These are phyloP conservation scores for Delonix regia DNA, from an alignment of 306 rosid genomes.

Conservation along the genomic window DNA sequence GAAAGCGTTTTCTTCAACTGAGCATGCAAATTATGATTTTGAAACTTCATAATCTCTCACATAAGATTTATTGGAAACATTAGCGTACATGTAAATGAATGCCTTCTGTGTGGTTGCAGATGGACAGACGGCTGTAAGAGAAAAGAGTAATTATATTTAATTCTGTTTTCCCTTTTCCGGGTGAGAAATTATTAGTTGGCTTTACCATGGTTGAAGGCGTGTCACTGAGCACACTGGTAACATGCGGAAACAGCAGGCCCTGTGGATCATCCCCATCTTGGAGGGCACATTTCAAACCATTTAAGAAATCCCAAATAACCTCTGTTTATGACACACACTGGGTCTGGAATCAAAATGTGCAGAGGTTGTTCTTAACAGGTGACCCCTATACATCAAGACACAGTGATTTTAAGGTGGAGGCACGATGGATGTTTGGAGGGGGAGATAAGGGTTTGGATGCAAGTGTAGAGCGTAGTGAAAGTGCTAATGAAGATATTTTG, in stretches of 20 bases:
- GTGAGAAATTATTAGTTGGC: slow-evolving; percentile 17
- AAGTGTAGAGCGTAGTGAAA: slow-evolving; percentile 79
- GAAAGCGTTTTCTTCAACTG: not conserved
- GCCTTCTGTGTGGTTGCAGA: slow-evolving; percentile 10
- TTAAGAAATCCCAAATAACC: slow-evolving; percentile 42
- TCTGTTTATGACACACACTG: slow-evolving; percentile 40
- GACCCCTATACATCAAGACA: slow-evolving; percentile 46
- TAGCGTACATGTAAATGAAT: slow-evolving; percentile 18
- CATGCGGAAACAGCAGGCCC: slow-evolving; percentile 50
- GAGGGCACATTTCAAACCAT: slow-evolving; percentile 53
- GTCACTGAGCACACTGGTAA: slow-evolving; percentile 58
- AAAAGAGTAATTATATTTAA: slow-evolving; percentile 22
- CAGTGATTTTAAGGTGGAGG: slow-evolving; percentile 54
- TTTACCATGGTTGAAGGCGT: slow-evolving; percentile 65
- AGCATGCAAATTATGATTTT: slow-evolving; percentile 22
- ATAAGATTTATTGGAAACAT: not conserved
- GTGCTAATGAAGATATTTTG: slow-evolving; percentile 85
- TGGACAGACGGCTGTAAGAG: not conserved
- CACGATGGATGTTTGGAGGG: slow-evolving; percentile 84
- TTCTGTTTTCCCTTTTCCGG: slow-evolving; percentile 13
- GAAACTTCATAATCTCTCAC: slow-evolving; percentile 20
- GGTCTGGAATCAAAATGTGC: slow-evolving; percentile 48
- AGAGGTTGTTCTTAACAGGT: slow-evolving; percentile 43
- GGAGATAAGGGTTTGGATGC: slow-evolving; percentile 71
- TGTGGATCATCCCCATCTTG: slow-evolving; percentile 53